Conservation (phyloP, 163 green algal species). For the Trebouxiophyceae sp. region DNA sequence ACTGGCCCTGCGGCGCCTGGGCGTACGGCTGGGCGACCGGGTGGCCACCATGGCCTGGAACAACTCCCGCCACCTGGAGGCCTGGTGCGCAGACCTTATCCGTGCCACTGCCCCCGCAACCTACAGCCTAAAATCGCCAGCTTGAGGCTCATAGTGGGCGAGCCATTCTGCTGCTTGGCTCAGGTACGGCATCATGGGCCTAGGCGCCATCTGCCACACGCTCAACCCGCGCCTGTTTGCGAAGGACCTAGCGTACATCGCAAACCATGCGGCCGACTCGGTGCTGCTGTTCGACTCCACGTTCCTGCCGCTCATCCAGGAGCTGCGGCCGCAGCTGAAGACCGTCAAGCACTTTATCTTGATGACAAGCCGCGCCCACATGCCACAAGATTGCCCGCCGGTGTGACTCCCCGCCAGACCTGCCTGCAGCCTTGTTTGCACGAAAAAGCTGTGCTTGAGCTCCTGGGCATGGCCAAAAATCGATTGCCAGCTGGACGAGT, state of each 20-base stretch:
- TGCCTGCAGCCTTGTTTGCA: no score
- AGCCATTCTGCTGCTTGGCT: no score
- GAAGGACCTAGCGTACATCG: conserved; percentile 56
- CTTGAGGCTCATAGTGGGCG: conserved; percentile 1
- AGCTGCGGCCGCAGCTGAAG: conserved; percentile 4
- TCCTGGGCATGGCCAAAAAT: no score
- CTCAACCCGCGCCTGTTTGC: conserved; percentile 67
- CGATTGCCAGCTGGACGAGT: no score
- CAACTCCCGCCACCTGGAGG: conserved; percentile 65
- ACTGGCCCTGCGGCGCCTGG: conserved; percentile 49
- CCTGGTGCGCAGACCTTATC: conserved; percentile 35
- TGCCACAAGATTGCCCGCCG: no score
- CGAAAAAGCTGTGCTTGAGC: no score
- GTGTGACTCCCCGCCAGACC: no score
- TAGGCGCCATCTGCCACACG: conserved; percentile 64
- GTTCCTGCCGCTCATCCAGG: conserved; percentile 34
- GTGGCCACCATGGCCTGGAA: conserved; percentile 79
- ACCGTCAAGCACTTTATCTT: not conserved
- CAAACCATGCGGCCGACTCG: conserved; percentile 21
- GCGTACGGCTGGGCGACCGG: conserved; percentile 48
- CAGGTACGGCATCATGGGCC: conserved; percentile 61
- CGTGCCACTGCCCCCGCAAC: not conserved
- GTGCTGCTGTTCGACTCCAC: conserved; percentile 47
- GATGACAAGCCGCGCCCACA: not conserved
- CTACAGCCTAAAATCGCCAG: not conserved